These are phyloP conservation scores for Solanum infundibuliforme DNA, from an alignment of 257 asterid genomes.

Conservation along the genomic window DNA sequence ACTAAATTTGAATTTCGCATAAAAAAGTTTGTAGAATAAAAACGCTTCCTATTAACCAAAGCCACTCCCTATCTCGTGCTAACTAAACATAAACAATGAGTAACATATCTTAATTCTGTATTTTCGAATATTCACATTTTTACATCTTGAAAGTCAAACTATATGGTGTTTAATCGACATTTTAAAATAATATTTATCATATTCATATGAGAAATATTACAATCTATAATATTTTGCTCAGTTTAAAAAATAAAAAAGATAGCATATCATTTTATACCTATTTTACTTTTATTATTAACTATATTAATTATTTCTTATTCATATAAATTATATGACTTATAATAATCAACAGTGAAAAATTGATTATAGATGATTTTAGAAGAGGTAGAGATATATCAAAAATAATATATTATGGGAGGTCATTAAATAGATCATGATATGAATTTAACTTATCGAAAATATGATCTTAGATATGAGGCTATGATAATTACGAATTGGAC, in stretches of 20 bases:
- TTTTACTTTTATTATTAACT: neutral
- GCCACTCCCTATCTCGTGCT: no score
- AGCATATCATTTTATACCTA: neutral
- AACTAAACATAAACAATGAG: neutral
- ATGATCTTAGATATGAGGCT: no score
- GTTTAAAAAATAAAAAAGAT: neutral
- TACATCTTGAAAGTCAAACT: neutral
- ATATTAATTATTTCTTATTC: neutral
- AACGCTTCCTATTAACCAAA: neutral
- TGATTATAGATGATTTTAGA: neutral
- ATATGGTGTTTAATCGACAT: neutral
- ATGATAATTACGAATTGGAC: no score
- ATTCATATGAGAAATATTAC: neutral
- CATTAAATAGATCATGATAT: neutral
- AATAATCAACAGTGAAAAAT: neutral
- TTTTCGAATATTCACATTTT: neutral
- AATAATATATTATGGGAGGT: no score
- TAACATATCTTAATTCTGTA: neutral
- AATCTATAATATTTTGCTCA: neutral
- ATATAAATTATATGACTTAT: neutral
- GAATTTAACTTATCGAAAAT: no score
- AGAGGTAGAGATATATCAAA: no score
- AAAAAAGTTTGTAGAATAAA: no score
- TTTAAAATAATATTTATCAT: neutral
- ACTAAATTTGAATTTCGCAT: no score